phyloP scores from a whole-genome alignment of 306 rosid genomes.

The Nissolia schottii region DNA sequence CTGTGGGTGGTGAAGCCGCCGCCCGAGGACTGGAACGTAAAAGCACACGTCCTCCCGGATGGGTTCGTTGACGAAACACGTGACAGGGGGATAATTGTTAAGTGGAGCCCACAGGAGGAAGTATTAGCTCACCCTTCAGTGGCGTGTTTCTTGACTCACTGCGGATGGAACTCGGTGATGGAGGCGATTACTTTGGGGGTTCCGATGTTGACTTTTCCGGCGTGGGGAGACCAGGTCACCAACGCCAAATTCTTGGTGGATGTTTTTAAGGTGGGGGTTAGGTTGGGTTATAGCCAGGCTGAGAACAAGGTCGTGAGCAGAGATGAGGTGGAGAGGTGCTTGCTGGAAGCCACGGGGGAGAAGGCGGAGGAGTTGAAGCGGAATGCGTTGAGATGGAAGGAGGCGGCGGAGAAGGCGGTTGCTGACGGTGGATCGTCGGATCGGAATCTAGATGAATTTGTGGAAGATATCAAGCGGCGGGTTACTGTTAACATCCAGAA shows the following conservation, averaged over 20 bases:
- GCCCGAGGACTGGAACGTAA: not conserved
- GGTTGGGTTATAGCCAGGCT: conserved; percentile 29
- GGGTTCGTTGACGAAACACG: conserved; percentile 41
- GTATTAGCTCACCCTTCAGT: conserved; percentile 56
- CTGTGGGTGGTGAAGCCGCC: conserved; percentile 69
- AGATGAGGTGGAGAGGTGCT: conserved; percentile 44
- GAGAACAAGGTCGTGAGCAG: conserved; percentile 36
- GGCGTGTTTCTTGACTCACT: conserved; percentile 62
- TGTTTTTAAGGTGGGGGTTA: conserved; percentile 44
- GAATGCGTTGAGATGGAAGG: conserved; percentile 42
- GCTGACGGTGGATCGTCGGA: conserved; percentile 54
- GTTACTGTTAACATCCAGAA: not conserved
- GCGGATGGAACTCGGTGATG: conserved; percentile 78
- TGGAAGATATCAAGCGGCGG: conserved; percentile 29
- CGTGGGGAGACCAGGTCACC: conserved; percentile 82
- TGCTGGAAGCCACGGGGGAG: conserved; percentile 47
- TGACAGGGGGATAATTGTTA: conserved; percentile 48
- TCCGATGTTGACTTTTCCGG: conserved; percentile 65
- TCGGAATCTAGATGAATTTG: conserved; percentile 37
- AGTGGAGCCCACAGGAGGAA: conserved; percentile 67
- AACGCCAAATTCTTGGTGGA: conserved; percentile 65
- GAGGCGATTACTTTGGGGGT: conserved; percentile 54
- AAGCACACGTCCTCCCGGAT: conserved; percentile 35
- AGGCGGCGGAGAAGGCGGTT: conserved; percentile 50
- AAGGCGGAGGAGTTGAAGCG: conserved; percentile 48